These are phyloP conservation scores for Ustilago trichophora DNA, from an alignment of 1,284 basidiomycete species.

Conservation along the genomic window DNA sequence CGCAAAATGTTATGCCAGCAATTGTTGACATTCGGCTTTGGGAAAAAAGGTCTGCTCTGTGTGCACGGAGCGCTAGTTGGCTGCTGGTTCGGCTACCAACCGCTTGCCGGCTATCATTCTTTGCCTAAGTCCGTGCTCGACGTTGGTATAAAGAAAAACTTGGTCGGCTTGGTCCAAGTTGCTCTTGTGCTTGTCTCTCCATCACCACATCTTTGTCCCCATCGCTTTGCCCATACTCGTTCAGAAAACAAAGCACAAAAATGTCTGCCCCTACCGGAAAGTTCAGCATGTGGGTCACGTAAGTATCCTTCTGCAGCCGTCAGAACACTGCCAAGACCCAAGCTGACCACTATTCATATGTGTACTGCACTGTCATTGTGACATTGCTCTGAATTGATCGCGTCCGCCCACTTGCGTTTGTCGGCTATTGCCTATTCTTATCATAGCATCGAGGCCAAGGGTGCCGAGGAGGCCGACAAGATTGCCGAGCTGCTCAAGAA, in stretches of 20 bases:
- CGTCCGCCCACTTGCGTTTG: too few species aligned
- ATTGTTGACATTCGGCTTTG: not conserved
- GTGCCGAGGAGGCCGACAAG: slow-evolving; percentile 37
- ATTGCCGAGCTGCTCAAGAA: slow-evolving; percentile 37
- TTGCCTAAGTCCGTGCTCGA: slow-evolving; percentile 2
- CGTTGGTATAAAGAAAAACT: too few species aligned
- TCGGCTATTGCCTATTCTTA: not conserved
- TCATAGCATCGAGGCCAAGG: slow-evolving; percentile 40
- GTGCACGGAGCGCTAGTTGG: too few species aligned
- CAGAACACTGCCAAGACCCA: too few species aligned
- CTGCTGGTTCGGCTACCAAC: too few species aligned
- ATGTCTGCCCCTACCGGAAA: slow-evolving; percentile 45
- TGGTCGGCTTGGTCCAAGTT: too few species aligned
- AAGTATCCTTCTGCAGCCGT: slow-evolving; percentile 14
- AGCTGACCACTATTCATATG: too few species aligned
- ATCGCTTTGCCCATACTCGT: too few species aligned
- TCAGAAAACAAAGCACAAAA: not conserved
- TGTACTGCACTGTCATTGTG: not conserved
- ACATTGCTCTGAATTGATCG: not conserved
- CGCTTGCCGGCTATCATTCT: slow-evolving; percentile 5
- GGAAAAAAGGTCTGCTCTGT: too few species aligned
- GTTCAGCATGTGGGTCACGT: slow-evolving; percentile 41
- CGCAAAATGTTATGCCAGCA: too few species aligned
- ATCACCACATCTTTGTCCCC: not conserved
- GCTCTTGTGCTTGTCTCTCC: not conserved